Conservation (phyloP, 148 eudicot species). For the Euryodendron excelsum region DNA sequence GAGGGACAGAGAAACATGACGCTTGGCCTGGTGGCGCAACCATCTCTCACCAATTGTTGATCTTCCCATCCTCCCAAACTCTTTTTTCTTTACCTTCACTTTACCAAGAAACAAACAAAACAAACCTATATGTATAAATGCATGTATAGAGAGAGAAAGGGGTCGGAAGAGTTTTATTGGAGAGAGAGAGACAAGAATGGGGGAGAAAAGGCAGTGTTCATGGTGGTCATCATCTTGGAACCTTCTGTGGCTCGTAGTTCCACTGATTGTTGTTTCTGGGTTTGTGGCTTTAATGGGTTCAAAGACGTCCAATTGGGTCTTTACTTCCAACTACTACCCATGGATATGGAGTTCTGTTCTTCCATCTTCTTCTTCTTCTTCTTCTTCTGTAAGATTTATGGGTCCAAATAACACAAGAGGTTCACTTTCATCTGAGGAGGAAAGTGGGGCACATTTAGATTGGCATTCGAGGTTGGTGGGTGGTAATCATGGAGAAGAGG, state of each 20-base stretch:
- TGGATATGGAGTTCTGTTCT: slow-evolving; percentile 20
- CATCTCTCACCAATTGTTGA: slow-evolving; percentile 50
- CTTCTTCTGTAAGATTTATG: background rate
- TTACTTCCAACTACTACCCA: slow-evolving; percentile 8
- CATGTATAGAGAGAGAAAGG: background rate
- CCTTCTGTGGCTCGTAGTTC: slow-evolving; percentile 31
- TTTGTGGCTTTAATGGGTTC: slow-evolving; percentile 28
- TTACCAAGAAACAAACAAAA: background rate
- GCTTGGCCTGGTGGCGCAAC: slow-evolving; percentile 55
- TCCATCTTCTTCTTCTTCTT: slow-evolving; percentile 5
- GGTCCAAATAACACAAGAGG: background rate
- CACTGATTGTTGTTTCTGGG: slow-evolving; percentile 37
- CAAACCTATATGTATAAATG: slow-evolving; percentile 10
- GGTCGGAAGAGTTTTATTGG: background rate
- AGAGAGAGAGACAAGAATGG: slow-evolving; percentile 12
- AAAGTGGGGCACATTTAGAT: background rate
- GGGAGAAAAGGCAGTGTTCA: slow-evolving; percentile 20
- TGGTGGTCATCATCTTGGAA: slow-evolving; percentile 31
- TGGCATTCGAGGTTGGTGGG: slow-evolving; percentile 18
- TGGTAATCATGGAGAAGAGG: slow-evolving; percentile 9
- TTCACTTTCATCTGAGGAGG: slow-evolving; percentile 3
- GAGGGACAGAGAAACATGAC: slow-evolving; percentile 54
- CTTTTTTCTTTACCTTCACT: slow-evolving; percentile 3
- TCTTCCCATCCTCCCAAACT: background rate
- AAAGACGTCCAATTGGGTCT: slow-evolving; percentile 21